Percentiles rank a stretch among this genome's conserved stretches.
Conservation (phyloP, 148 eudicot species). For the Heliamphora exappendiculata region DNA sequence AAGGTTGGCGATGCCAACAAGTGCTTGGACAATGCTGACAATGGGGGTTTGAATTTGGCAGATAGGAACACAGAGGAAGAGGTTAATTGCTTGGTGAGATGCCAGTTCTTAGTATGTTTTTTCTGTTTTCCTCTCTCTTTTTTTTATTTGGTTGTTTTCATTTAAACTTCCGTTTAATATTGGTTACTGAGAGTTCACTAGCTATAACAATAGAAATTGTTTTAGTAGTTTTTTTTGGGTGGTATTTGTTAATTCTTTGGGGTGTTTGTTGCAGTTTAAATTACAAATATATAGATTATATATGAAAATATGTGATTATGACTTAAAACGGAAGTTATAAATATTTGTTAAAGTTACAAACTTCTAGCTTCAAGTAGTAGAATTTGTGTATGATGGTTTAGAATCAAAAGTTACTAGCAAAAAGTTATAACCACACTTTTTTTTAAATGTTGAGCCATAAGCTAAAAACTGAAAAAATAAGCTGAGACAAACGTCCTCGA, state of each 20-base stretch:
- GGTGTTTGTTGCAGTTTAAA: no score
- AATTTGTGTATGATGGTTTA: no score
- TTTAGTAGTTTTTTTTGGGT: background rate
- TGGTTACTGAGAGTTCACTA: background rate
- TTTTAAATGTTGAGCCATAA: no score
- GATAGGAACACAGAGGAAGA: conserved; percentile 11
- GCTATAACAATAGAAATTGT: background rate
- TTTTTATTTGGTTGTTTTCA: background rate
- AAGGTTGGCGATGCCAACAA: conserved; percentile 5
- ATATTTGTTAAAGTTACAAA: no score
- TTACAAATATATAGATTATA: no score
- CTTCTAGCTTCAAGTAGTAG: no score
- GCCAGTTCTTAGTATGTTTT: background rate
- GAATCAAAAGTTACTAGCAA: no score
- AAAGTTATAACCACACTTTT: no score
- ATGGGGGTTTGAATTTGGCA: background rate
- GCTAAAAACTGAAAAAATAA: no score
- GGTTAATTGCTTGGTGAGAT: conserved; percentile 18
- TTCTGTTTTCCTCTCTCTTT: background rate
- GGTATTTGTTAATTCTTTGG: background rate
- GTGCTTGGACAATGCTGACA: background rate
- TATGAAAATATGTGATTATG: no score
- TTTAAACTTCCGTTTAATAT: background rate
- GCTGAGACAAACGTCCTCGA: no score
- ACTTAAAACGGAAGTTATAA: no score